Percentiles rank a stretch among this genome's conserved stretches.
Conservation (phyloP, 108 stramenopile genomes). For the Bacterosira constricta region DNA sequence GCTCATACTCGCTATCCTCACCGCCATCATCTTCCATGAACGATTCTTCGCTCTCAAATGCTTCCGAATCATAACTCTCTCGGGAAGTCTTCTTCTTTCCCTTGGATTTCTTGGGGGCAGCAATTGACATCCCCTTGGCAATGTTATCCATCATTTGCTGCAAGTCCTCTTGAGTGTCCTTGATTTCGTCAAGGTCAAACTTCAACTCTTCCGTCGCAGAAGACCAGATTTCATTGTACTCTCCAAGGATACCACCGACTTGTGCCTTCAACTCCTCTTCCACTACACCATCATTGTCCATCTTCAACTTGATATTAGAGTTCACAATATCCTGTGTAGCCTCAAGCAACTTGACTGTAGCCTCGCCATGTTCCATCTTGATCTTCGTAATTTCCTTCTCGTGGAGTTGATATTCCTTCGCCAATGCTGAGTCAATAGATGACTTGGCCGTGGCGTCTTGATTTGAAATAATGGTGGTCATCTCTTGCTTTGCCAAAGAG, state of each 20-base stretch:
- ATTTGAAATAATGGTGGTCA: conserved; percentile 36
- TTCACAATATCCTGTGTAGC: conserved; percentile 53
- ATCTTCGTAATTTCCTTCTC: conserved; percentile 45
- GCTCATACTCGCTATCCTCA: conserved; percentile 38
- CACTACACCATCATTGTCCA: conserved; percentile 18
- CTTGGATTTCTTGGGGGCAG: conserved; percentile 10
- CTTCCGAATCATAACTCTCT: conserved; percentile 22
- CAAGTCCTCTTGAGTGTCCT: conserved; percentile 30
- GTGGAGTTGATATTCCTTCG: conserved; percentile 33
- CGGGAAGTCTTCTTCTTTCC: conserved; percentile 16
- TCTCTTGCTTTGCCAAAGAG: conserved; percentile 32
- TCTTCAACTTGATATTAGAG: conserved; percentile 37
- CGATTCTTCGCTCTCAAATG: conserved; percentile 29
- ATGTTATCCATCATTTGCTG: conserved; percentile 42
- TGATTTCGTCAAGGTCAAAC: conserved; percentile 30
- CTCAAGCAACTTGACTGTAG: conserved; percentile 56
- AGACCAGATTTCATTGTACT: conserved; percentile 35
- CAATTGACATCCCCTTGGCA: conserved; percentile 31
- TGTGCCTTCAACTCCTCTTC: conserved; percentile 10
- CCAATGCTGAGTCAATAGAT: conserved; percentile 40
- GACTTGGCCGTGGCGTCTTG: conserved; percentile 46
- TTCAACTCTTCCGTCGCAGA: conserved; percentile 27
- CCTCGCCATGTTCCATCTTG: conserved; percentile 58
- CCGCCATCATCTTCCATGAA: conserved; percentile 42
- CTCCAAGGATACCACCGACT: conserved; percentile 41